Base-by-base conservation (phyloP, 352 stramenopile species). In the Globisporangium cystogenes region DNA sequence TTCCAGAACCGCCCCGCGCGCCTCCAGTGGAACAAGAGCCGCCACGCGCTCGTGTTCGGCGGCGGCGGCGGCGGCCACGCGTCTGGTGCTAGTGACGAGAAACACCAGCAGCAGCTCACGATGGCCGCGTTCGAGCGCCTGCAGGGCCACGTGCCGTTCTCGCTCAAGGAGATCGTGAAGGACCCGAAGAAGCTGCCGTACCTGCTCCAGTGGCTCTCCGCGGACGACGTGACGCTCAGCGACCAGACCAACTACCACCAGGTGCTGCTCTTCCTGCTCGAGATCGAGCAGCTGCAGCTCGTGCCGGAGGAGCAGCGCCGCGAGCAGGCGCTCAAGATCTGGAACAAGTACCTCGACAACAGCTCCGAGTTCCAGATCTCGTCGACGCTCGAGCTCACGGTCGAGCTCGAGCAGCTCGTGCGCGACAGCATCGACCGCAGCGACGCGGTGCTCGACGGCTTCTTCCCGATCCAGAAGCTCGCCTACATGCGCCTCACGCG, bases 151-250 rank as follows among this genome's bases (percentile, higher is more conserved):
- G 74, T 90, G 52, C 83, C 78, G 7, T 88, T 89, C 53, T 87
- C 83, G 23, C 72, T 93, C 20, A 86, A 91, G 45, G 81, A 93
- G 51, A 85, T 94, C 50, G 80, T 93, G 5, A 89, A 90, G 33
- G 84, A 94, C 59, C 74, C 81, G 6, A 94, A 93, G 61, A 94
- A 89, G 47, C 64, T 94, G 41, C 84, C 82, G 44, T 94, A 84
- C 56, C 47, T 94, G 40, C 57, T 93, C 48, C 74, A 81, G 16
- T 94, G 78, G 76, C 76, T 94, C 23, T 87, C 75, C 1, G 60
- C 64, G 2, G 75, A 88, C 54, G 58, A 74, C 27, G 36, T 67
- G 31, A 66, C 66, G 21, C 46, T 62, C 2, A 61, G 51, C 2
- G 59, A 68, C 27, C 52, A 71, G 48, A 74, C 64, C 14, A 76